Evolutionary conservation across 2,329 filamentous ascomycete species (phyloP).

Genomic region (Cercospora sp.): DNA sequence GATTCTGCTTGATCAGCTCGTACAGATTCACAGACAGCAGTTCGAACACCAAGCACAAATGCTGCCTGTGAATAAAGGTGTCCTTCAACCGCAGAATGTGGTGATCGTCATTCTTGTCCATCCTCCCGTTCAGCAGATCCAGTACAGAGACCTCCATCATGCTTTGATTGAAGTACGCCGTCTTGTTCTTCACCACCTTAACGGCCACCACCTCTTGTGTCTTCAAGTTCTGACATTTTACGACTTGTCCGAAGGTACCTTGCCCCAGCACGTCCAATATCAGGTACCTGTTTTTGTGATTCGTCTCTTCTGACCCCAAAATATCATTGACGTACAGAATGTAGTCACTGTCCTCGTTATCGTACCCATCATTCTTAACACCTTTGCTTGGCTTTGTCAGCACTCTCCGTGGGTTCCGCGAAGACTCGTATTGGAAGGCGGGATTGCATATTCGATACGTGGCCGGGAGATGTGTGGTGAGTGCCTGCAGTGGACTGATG

Average conservation of each 20-base stretch:
- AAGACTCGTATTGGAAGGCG: conserved; percentile 97
- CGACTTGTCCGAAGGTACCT: conserved; percentile 96
- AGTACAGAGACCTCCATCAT: conserved; percentile 99
- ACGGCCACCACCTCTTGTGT: conserved; percentile 98
- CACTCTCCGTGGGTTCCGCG: conserved; percentile 89
- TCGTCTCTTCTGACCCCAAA: conserved; percentile 92
- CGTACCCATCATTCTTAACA: conserved; percentile 96
- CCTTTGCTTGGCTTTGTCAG: conserved; percentile 98
- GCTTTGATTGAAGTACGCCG: conserved; percentile 98
- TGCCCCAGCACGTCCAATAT: conserved; percentile 96
- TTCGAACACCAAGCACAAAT: conserved; percentile 95
- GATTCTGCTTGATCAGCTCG: conserved; percentile 98
- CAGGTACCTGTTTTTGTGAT: conserved; percentile 97
- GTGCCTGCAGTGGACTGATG: conserved; percentile 93
- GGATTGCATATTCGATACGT: conserved; percentile 99
- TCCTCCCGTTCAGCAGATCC: conserved; percentile 94
- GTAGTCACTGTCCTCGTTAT: conserved; percentile 99
- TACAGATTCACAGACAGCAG: conserved; percentile 96
- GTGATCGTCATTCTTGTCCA: conserved; percentile 99
- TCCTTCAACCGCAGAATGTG: conserved; percentile 93
- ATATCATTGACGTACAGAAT: conserved; percentile 99
- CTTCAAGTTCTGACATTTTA: conserved; percentile 98
- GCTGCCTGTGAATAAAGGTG: conserved; percentile 96
- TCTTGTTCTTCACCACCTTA: conserved; percentile 98
- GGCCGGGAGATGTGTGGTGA: conserved; percentile 87